Conservation (phyloP, 768 basidiomycete genomes). For the Boletales sp. region DNA sequence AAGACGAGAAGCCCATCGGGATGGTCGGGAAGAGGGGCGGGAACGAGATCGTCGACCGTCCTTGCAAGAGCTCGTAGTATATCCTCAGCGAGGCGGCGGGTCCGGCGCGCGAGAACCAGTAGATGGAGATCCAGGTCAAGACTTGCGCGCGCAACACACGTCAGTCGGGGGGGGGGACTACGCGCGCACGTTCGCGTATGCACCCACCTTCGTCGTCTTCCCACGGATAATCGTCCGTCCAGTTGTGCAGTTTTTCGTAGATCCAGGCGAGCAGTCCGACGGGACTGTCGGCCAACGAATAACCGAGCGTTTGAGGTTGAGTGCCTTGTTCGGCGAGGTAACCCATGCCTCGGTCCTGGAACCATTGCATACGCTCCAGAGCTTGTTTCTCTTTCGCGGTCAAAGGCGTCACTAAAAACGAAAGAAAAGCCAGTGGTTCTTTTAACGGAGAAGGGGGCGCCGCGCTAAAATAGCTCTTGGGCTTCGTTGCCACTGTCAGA, state of each 20-base stretch:
- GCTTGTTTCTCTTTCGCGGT: constrained; percentile 25
- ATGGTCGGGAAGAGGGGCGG: constrained; percentile 16
- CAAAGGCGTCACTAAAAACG: constrained; percentile 26
- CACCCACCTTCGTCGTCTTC: constrained; percentile 49
- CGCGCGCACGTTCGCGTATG: not conserved
- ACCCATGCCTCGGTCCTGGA: constrained; percentile 23
- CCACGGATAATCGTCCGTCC: constrained; percentile 55
- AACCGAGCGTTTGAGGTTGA: constrained; percentile 52
- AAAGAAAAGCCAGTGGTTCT: constrained; percentile 29
- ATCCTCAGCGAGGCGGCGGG: constrained; percentile 56
- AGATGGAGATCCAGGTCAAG: constrained; percentile 57
- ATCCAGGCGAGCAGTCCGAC: constrained; percentile 52
- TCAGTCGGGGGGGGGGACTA: not conserved
- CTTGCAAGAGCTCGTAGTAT: constrained; percentile 45
- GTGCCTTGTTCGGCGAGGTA: constrained; percentile 35
- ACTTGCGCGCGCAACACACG: constrained; percentile 34
- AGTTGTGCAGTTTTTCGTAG: constrained; percentile 47
- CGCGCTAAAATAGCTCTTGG: constrained; percentile 12
- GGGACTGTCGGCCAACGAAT: constrained; percentile 54
- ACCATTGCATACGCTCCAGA: constrained; percentile 16
- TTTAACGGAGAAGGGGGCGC: constrained; percentile 18
- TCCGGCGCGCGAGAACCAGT: constrained; percentile 55
- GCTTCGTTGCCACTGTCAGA: not conserved
- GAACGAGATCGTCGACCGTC: not conserved
- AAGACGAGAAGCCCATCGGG: constrained; percentile 48